These are phyloP conservation scores for Curvularia sp. DNA, from an alignment of 2,329 filamentous ascomycete genomes.

Conservation along the genomic window DNA sequence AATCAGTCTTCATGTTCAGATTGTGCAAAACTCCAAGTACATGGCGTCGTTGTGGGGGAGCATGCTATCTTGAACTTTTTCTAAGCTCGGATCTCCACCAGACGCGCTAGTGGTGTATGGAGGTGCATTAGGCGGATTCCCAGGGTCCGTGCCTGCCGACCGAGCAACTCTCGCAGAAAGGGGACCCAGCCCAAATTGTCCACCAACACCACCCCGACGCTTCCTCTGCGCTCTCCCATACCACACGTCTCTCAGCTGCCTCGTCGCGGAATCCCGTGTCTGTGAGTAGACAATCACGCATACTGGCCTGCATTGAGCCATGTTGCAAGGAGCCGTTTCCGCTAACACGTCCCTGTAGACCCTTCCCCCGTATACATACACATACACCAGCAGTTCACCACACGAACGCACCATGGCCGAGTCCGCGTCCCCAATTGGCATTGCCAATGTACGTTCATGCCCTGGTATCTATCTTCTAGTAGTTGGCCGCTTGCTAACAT, in stretches of 20 bases:
- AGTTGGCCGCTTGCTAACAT: constrained; percentile 43
- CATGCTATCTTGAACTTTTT: constrained; percentile 46
- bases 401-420: constrained; percentile 63
- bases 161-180: constrained; percentile 49
- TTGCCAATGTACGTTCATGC: constrained; percentile 69
- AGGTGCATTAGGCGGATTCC: constrained; percentile 40
- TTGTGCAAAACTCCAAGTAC: constrained; percentile 11
- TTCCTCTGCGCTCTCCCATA: constrained; percentile 21
- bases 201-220: constrained; percentile 31
- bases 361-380: constrained; percentile 23
- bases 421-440: constrained; percentile 72
- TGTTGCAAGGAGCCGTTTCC: background rate
- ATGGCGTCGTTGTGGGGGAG: constrained; percentile 33
- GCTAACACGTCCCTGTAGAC: constrained; percentile 27
- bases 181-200: constrained; percentile 44
- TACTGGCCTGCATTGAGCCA: background rate
- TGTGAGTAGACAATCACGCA: constrained; percentile 5
- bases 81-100: constrained; percentile 23
- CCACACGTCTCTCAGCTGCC: constrained; percentile 19
- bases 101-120: constrained; percentile 23
- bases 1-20: constrained; percentile 92
- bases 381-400: constrained; percentile 26
- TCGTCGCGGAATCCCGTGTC: constrained; percentile 7
- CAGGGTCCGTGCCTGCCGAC: constrained; percentile 50
- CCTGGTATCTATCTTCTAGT: background rate